Evolutionary conservation across 2,329 filamentous ascomycete species (phyloP).

Genomic region (Cladophialophora immunda): DNA sequence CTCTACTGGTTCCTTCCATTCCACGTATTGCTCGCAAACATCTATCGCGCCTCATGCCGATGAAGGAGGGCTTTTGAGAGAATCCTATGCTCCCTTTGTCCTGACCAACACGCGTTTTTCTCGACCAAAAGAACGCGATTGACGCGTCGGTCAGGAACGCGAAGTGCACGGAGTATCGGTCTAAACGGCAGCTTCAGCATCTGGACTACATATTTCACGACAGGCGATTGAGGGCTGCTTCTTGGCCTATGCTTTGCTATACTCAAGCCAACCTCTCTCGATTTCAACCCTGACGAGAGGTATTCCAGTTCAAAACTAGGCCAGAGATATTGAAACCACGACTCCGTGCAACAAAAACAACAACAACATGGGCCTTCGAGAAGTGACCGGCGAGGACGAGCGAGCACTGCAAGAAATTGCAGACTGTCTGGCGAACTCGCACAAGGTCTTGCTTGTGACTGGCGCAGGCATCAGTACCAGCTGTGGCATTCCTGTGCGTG

Average conservation of each 20-base stretch:
- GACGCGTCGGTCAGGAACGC: constrained; percentile 31
- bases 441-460: constrained; percentile 75
- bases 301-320: not conserved
- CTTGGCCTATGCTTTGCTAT: not conserved
- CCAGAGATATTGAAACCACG: not conserved
- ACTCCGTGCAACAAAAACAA: too few species aligned
- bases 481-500: constrained; percentile 74
- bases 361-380: constrained; percentile 42
- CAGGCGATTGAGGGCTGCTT: not conserved
- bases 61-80: not conserved
- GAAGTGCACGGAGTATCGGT: constrained; percentile 34
- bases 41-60: not conserved
- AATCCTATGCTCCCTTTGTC: not conserved
- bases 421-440: constrained; percentile 69
- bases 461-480: constrained; percentile 79
- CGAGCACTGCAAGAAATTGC: constrained; percentile 71
- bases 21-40: not conserved
- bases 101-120: constrained; percentile 17
- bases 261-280: not conserved
- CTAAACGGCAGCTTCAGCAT: not conserved
- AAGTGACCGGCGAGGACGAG: constrained; percentile 53
- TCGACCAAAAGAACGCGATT: not conserved
- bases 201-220: constrained; percentile 8
- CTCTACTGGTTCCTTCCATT: constrained; percentile 1
- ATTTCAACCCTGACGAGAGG: not conserved